A percentile compares a stretch with the other conserved stretches of the same genome.
phyloP scores from a whole-genome alignment of 1,139 yeast species.

The Candida tetrigidarum region DNA sequence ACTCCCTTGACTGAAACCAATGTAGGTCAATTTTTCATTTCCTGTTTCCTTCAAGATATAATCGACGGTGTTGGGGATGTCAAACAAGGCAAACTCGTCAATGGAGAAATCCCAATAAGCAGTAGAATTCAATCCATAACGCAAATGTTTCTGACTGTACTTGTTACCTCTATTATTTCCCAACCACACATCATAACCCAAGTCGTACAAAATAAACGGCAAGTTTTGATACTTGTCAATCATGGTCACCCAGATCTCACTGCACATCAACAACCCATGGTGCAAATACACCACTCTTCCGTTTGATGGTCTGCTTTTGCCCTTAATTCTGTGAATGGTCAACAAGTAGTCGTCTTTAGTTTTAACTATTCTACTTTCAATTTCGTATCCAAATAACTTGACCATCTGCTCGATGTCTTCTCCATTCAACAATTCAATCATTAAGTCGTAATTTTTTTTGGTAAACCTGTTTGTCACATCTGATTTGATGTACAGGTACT shows the following conservation, averaged over 20 bases:
- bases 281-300: conserved; percentile 76
- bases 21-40: conserved; percentile 55
- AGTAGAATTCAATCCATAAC: conserved; percentile 39
- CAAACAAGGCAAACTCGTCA: conserved; percentile 52
- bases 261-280: conserved; percentile 90
- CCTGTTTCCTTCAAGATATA: conserved; percentile 35
- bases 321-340: conserved; percentile 35
- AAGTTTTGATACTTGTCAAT: conserved; percentile 62
- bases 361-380: conserved; percentile 43
- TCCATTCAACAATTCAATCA: conserved; percentile 39
- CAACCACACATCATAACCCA: conserved; percentile 91
- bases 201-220: conserved; percentile 76
- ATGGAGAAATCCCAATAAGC: conserved; percentile 50
- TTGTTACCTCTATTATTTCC: conserved; percentile 93
- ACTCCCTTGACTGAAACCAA: conserved; percentile 92
- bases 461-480: conserved; percentile 19
- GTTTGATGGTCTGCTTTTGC: conserved; percentile 18
- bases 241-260: conserved; percentile 88
- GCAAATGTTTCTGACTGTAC: conserved; percentile 60
- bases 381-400: conserved; percentile 40
- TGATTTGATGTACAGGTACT: conserved; percentile 17
- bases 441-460: conserved; percentile 28
- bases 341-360: conserved; percentile 44
- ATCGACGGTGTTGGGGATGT: conserved; percentile 49
- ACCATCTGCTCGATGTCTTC: conserved; percentile 40